Base-by-base conservation (phyloP, 805 yeast species). In the Hagleromyces aurorensis region DNA sequence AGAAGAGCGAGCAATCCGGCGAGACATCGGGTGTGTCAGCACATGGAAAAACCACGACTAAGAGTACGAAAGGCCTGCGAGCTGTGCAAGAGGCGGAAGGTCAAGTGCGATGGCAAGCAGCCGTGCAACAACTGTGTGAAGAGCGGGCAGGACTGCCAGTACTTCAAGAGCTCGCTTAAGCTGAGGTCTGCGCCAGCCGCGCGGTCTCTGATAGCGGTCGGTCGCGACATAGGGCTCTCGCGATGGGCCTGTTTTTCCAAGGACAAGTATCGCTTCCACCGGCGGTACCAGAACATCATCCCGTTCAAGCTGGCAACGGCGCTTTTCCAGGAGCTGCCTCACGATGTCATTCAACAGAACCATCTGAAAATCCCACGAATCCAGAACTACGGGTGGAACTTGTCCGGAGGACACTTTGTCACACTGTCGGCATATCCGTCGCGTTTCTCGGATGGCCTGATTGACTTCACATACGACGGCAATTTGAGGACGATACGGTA, bases 341-440 rank as follows among this genome's bases (percentile, higher is more conserved):
- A 56, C 6, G 52, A 52, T 5, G 58, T 60, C 11, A 52, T 55
- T 33, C 51, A 54, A 26, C 11, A 29, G 5, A 40, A 49, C 13
- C 45, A 55, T 10, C 58, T 72, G 9, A 43, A 52, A 8, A 37
- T 68, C n/a, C 80, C 80, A 4, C 50, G 80, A 25, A 57, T 64
- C n/a, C 78, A 75, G 44, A 68, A 64, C 29, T 75, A 70, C 42
- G 80, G 78, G 10, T 75, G 81, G 80, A 75, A 75, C 46, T 56
- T 74, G 70, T 59, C 68, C n/a, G 81, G 81, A 1, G 64, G 64
- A 16, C 68, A 66, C 42, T 75, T 70, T 43, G 37, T 72, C 12
- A 37, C 35, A 21, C 69, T n/a, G n/a, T n/a, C n/a, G n/a, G n/a
- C n/a, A 69, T 51, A n/a, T n/a, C n/a, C n/a, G n/a, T n/a, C n/a